Evolutionary conservation across 2,329 filamentous ascomycete species (phyloP).

Genomic region (Epichloe sp.): DNA sequence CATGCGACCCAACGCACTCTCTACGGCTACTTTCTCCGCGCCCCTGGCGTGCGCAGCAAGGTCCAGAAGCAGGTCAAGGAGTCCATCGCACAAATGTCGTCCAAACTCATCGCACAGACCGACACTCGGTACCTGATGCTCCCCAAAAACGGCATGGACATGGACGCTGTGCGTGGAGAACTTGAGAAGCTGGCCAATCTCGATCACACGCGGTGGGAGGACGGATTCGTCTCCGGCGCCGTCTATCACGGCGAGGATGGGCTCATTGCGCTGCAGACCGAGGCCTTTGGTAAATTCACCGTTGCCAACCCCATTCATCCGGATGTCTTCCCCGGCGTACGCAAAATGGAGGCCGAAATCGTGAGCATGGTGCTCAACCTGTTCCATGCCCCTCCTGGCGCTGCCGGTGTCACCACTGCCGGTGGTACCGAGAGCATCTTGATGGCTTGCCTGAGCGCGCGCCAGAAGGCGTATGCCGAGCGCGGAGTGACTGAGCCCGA

Average conservation of each 20-base stretch:
- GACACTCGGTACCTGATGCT: slow-evolving; percentile 62
- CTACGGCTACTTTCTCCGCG: slow-evolving; percentile 75
- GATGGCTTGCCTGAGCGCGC: slow-evolving; percentile 83
- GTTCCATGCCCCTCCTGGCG: slow-evolving; percentile 79
- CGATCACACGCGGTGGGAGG: slow-evolving; percentile 95
- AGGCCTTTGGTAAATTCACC: slow-evolving; percentile 88
- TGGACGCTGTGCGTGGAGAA: slow-evolving; percentile 68
- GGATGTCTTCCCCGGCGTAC: slow-evolving; percentile 91
- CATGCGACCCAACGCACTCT: slow-evolving; percentile 54
- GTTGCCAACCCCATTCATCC: slow-evolving; percentile 96
- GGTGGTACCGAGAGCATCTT: slow-evolving; percentile 95
- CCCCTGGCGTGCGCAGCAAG: slow-evolving; percentile 74
- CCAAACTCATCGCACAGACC: slow-evolving; percentile 66
- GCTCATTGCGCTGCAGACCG: slow-evolving; percentile 71
- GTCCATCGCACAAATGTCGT: slow-evolving; percentile 65
- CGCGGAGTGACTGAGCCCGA: slow-evolving; percentile 84
- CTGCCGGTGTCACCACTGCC: slow-evolving; percentile 78
- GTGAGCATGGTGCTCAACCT: slow-evolving; percentile 87
- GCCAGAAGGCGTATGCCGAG: slow-evolving; percentile 78
- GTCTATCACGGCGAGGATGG: slow-evolving; percentile 90
- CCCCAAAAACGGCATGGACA: slow-evolving; percentile 71
- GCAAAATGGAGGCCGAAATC: slow-evolving; percentile 98
- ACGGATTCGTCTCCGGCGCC: slow-evolving; percentile 84
- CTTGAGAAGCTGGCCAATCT: slow-evolving; percentile 66
- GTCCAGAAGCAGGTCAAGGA: slow-evolving; percentile 76